phyloP scores from a whole-genome alignment of 2,329 filamentous ascomycete genomes.

The Diplodia mutila region DNA sequence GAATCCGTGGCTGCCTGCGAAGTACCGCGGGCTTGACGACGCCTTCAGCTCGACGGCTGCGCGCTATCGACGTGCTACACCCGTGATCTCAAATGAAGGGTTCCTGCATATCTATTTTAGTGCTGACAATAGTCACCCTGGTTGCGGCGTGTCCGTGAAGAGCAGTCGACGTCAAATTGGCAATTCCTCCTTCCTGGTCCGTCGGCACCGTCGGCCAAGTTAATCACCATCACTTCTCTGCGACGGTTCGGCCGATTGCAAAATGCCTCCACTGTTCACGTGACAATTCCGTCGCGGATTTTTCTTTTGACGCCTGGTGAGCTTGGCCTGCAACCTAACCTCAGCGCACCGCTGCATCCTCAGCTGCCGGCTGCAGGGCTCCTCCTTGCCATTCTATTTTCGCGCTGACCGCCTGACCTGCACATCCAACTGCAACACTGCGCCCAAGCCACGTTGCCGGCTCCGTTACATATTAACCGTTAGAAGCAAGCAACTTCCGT shows the following conservation, averaged over 20 bases:
- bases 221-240: background rate
- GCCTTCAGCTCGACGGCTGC: slow-evolving; percentile 6
- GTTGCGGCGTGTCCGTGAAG: background rate
- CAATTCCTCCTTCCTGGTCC: background rate
- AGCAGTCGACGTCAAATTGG: background rate
- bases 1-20: background rate
- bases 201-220: background rate
- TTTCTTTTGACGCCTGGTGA: background rate
- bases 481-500: background rate
- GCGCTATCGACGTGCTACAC: slow-evolving; percentile 6
- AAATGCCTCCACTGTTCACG: background rate
- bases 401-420: slow-evolving; percentile 9
- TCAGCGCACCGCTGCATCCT: background rate
- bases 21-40: background rate
- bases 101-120: slow-evolving; percentile 25
- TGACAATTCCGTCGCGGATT: background rate
- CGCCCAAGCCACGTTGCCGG: background rate
- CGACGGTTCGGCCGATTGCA: background rate
- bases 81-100: slow-evolving; percentile 14
- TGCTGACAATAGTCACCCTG: slow-evolving; percentile 11
- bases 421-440: slow-evolving; percentile 2
- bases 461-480: background rate
- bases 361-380: background rate
- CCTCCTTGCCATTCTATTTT: slow-evolving; percentile 13
- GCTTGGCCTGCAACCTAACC: background rate